These are phyloP conservation scores for Sugiyamaella americana DNA, from an alignment of 805 yeast genomes.

Conservation along the genomic window DNA sequence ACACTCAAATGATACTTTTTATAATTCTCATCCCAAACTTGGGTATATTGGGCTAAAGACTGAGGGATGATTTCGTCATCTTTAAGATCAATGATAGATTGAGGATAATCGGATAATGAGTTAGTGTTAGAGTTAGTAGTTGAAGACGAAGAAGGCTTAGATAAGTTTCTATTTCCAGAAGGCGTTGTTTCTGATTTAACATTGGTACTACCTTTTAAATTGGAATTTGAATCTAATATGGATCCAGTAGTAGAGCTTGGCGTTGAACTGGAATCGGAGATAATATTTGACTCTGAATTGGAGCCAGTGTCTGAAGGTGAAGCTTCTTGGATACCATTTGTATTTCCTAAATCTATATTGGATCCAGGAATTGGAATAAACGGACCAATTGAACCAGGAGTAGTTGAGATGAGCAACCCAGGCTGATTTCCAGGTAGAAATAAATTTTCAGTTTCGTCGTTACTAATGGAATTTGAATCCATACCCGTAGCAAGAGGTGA, in stretches of 20 bases:
- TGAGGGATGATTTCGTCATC: slow-evolving; percentile 7
- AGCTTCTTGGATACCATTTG: neutral
- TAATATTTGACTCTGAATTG: neutral
- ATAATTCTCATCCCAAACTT: slow-evolving; percentile 14
- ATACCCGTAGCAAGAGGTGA: neutral
- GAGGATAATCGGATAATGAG: neutral
- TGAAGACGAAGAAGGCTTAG: neutral
- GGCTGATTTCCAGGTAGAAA: neutral
- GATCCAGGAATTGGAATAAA: neutral
- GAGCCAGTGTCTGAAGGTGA: too few relatives aligned
- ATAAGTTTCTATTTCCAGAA: too few relatives aligned
- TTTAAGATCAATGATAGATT: neutral
- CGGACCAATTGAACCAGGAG: neutral
- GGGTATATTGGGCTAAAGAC: slow-evolving; percentile 11
- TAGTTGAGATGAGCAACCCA: neutral
- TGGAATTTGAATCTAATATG: too few relatives aligned
- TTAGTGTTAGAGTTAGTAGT: neutral
- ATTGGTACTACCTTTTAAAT: neutral
- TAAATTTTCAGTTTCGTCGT: neutral
- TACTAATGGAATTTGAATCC: neutral
- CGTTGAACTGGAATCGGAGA: too few relatives aligned
- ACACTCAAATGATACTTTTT: slow-evolving; percentile 5
- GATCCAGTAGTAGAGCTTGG: too few relatives aligned
- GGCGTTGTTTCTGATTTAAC: neutral
- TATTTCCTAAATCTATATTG: neutral